These are phyloP conservation scores for Capsicum baccatum DNA, from an alignment of 257 asterid species.

Conservation along the genomic window DNA sequence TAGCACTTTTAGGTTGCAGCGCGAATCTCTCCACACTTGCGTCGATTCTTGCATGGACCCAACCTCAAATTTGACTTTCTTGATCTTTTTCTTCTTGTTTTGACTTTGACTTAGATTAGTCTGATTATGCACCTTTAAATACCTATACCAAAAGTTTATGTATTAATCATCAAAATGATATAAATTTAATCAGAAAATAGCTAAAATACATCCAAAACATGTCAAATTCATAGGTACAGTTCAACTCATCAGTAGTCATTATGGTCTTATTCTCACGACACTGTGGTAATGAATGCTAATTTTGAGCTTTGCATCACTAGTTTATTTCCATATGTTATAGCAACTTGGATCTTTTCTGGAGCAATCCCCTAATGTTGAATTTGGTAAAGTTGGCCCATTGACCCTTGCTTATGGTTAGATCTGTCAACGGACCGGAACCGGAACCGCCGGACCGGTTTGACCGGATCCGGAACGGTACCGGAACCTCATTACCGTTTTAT, in stretches of 20 bases:
- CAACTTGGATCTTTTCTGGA: neutral
- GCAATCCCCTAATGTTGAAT: neutral
- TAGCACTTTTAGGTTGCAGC: neutral
- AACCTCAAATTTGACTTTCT: slow-evolving; percentile 2
- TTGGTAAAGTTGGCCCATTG: neutral
- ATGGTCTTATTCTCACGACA: neutral
- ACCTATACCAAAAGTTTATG: slow-evolving; percentile 5
- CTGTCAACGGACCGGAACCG: too few relatives aligned
- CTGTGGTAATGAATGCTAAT: neutral
- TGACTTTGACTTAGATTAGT: neutral
- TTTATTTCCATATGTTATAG: neutral
- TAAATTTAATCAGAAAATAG: neutral
- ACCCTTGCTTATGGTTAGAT: neutral
- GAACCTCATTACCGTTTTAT: too few relatives aligned
- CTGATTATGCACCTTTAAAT: neutral
- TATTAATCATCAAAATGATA: neutral
- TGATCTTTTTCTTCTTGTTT: neutral
- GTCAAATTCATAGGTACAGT: neutral
- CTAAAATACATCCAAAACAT: neutral
- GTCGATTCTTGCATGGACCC: neutral
- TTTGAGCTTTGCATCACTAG: neutral
- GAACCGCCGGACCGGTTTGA: too few relatives aligned
- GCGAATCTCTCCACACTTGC: neutral
- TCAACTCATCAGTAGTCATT: neutral
- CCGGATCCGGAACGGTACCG: too few relatives aligned